Base-by-base conservation (phyloP, 176 grass and related monocot genomes). In the Zoysia japonica region DNA sequence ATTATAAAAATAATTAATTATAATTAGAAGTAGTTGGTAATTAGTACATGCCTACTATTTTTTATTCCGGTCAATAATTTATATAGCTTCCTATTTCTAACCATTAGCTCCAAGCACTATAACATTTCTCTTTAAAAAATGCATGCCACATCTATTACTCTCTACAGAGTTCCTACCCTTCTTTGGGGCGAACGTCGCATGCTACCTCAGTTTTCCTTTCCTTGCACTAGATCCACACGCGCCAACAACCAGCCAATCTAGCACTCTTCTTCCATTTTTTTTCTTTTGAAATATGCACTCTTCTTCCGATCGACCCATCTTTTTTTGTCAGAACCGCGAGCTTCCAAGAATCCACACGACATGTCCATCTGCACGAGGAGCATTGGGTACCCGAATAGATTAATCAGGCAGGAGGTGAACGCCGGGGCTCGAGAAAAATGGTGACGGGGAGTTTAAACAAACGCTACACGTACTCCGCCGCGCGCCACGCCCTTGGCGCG, bases 401-500 rank as follows among this genome's bases (percentile, higher is more conserved):
- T 17, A 45, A 62, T 49, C 45, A 71, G 61, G 69, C 16, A 57
- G 17, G 17, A 17, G 44, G 46, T 40, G 2, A 46, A 35, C 28
- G 28, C 28, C 28, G 28, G 28, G 28, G 28, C 28, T 28, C 28
- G 28, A 28, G 19, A 51, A 65, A 45, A 81, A 43, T 3, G n/a
- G 19, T 38, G 63, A 45, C 45, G 12, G 6, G 37, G 45, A 61
- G 69, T 40, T 45, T 87, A 76, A 87, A 64, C 54, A 76, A 78
- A 62, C 38, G 16, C 55, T 59, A 5, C 73, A 78, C 45, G 63
- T 35, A 59, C 8, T 41, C 44, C 47, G 36, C 48, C 74, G 50
- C 72, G 69, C 67, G 80, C 79, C 73, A 72, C 78, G 59, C 59
- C 57, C 74, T 78, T 78, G 85, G 79, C 72, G 41, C 72, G 79